phyloP scores from a whole-genome alignment of 345 rosid genomes.

The Salix viminalis region DNA sequence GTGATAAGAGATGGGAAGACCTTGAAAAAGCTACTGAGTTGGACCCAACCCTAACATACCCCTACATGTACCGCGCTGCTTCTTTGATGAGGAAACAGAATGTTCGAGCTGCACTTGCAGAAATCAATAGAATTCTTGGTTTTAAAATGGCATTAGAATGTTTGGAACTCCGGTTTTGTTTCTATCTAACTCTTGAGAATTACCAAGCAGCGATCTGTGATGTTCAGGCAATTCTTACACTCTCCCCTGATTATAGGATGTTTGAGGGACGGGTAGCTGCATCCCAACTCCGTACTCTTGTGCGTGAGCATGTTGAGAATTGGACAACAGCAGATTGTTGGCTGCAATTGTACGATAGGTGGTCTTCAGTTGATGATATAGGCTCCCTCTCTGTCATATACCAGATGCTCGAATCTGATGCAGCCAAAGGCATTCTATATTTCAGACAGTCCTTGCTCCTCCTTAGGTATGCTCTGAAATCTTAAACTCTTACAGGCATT shows the following conservation, averaged over 20 bases:
- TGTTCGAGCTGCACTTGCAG: constrained; percentile 71
- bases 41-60: constrained; percentile 91
- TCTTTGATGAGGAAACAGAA: constrained; percentile 73
- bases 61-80: constrained; percentile 92
- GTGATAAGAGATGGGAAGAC: constrained; percentile 72
- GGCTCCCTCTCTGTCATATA: constrained; percentile 97
- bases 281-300: constrained; percentile 77
- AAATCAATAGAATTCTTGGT: constrained; percentile 80
- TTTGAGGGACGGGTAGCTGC: constrained; percentile 93
- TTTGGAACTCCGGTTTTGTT: constrained; percentile 94
- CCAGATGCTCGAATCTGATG: constrained; percentile 98
- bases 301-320: constrained; percentile 78
- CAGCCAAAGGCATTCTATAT: constrained; percentile 80
- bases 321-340: constrained; percentile 99
- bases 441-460: constrained; percentile 96
- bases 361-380: constrained; percentile 96
- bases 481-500: not conserved
- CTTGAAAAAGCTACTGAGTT: constrained; percentile 78
- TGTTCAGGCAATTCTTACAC: constrained; percentile 89
- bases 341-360: constrained; percentile 90
- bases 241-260: constrained; percentile 84
- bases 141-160: constrained; percentile 92
- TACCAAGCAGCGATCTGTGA: constrained; percentile 82
- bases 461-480: constrained; percentile 49
- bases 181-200: constrained; percentile 82